These are phyloP conservation scores for Cryphonectria nitschkei DNA, from an alignment of 2,329 filamentous ascomycete species.

Conservation along the genomic window DNA sequence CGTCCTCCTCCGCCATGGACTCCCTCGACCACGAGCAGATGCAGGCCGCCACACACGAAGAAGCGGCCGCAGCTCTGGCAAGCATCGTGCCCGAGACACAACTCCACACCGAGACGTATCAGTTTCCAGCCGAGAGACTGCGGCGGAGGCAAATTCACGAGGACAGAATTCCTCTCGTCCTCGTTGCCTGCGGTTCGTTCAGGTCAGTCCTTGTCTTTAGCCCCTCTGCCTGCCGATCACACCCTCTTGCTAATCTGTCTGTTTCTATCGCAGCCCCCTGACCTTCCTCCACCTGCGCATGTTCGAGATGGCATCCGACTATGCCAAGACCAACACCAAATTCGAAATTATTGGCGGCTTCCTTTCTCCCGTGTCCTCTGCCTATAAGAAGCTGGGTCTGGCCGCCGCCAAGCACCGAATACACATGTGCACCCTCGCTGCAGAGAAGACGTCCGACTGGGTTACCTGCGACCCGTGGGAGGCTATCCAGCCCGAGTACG, in stretches of 20 bases:
- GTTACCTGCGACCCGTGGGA: conserved; percentile 90
- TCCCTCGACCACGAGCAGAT: conserved; percentile 15
- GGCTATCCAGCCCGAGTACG: conserved; percentile 81
- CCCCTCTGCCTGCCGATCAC: neutral
- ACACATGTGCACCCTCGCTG: conserved; percentile 85
- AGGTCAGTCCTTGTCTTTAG: conserved; percentile 31
- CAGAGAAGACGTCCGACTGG: conserved; percentile 74
- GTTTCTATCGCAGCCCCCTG: conserved; percentile 31
- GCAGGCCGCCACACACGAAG: conserved; percentile 5
- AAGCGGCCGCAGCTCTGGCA: conserved; percentile 11
- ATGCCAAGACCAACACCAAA: conserved; percentile 42
- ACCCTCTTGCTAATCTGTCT: conserved; percentile 16
- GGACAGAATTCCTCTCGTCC: conserved; percentile 40
- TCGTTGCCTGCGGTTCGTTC: conserved; percentile 43
- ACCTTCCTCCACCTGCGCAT: conserved; percentile 42
- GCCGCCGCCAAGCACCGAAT: conserved; percentile 74
- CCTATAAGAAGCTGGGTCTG: conserved; percentile 78
- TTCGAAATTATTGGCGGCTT: conserved; percentile 90
- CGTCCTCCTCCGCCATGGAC: conserved; percentile 2
- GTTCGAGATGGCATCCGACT: conserved; percentile 44
- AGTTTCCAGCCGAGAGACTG: conserved; percentile 36
- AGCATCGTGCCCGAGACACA: conserved; percentile 28
- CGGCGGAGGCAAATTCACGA: conserved; percentile 33
- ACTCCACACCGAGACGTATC: conserved; percentile 32
- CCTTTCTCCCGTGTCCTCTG: conserved; percentile 70